Evolutionary conservation across 176 grass and related monocot genomes (phyloP), one percentile per base, ranked within the genome.

Genomic region (Melocanna baccifera): DNA sequence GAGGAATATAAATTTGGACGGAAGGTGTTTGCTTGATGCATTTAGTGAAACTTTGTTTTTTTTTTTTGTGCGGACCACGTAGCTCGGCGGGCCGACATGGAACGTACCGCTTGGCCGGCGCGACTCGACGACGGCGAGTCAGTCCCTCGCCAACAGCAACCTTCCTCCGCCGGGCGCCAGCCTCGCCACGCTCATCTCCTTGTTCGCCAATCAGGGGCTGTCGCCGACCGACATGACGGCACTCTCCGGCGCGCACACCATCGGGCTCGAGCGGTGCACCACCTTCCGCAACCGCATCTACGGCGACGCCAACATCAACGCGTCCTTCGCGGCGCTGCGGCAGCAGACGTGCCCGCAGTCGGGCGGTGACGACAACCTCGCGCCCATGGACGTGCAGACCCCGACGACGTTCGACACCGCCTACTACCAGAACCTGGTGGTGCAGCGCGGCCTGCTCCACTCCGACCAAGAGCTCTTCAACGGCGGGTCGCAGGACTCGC

Each of bases 381-480:
- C 90, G 12, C 92, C 90, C 42, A 78, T 97, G 15, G 94, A 97
- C 80, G 51, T 16, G 9, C 34, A 80, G 77, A 94, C 69, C n/a
- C 77, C 88, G 19, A 55, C 48, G 5, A 25, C 4, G 37, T 97
- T 97, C 85, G 94, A 92, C 94, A 94, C 89, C 70, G 67, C 43
- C 0, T 97, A 89, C 90, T 97, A 86, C 65, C 34, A 14, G 23
- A 84, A 97, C 82, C 83, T 97, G 13, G 39, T 90, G 41, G 16
- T 6, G 0, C 36, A 13, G 65, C 80, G 23, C n/a, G 92, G 81
- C 0, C 87, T 94, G 43, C 82, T 94, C 56, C 89, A 92, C 73
- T 92, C 92, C 1, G 92, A 94, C 74, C 92, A 94, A 78, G 89
- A 94, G 82, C 87, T 94, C 0, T 94, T 83, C 87, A 90, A 23